Base-by-base conservation (phyloP, 2,329 filamentous ascomycete species). In the Colletotrichum orchidophilum region DNA sequence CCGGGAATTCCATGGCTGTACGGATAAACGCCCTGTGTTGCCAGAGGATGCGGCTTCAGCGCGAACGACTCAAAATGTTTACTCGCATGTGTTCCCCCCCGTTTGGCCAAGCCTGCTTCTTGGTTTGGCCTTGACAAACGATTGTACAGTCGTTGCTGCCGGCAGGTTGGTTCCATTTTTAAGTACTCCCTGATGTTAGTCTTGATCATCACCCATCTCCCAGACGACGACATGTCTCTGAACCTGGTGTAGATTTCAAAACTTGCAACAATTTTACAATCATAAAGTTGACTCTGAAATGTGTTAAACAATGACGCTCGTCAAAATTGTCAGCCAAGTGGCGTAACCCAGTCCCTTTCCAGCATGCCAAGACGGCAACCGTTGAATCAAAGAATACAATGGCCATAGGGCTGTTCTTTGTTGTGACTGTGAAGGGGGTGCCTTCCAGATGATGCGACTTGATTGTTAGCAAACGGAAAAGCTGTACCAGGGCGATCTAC, bases 341-440 rank as follows among this genome's bases (percentile, higher is more conserved):
- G 57, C 50, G 63, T 39, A 50, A 18, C n/a, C 18, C 7, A 39
- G 29, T 26, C 59, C 33, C 31, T 59, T 69, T 69, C 21, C 65
- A 42, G 59, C 31, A 15, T 46, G 69, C 59, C 64, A 69, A 69
- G 69, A 26, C 42, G 42, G 60, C 61, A 58, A 24, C 52, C 59
- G 64, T 71, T 69, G 59, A 31, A 33, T 57, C 29, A 39, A 46
- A 49, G 29, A 21, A 12, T 24, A 61, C 46, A 60, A 59, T 57
- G 6, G 49, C 49, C 52, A n/a, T n/a, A 42, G 42, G 26, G 33
- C 35, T n/a, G 1, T 15, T 12, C 62, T 64, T 64, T 64, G 62
- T 64, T n/a, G 18, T 26, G 29, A 26, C 8, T 15, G 21, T 31
- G 24, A 31, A 21, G n/a, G 24, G 24, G 15, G 5, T 42, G 2